Percentiles rank a stretch among this genome's conserved stretches.
Evolutionary conservation across 2,329 filamentous ascomycete species (phyloP).

Genomic region (Boeremia exigua): DNA sequence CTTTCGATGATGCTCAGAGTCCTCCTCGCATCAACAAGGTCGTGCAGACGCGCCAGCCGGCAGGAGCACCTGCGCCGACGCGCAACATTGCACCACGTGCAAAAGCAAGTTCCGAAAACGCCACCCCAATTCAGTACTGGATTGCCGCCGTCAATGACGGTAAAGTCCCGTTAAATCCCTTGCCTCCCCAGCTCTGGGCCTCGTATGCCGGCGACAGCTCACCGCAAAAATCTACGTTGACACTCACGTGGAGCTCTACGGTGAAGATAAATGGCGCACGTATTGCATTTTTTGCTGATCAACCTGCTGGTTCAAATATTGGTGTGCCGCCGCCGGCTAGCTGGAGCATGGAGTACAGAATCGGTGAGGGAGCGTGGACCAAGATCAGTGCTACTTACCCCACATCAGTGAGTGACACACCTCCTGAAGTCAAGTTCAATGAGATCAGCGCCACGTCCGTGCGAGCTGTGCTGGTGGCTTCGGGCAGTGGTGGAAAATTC

Average conservation of each 20-base stretch:
- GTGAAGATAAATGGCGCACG: not conserved
- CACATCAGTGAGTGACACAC: not conserved
- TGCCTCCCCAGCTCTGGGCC: not conserved
- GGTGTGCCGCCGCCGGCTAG: not conserved
- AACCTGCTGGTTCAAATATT: not conserved
- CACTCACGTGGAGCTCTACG: not conserved
- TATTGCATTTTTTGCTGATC: not conserved
- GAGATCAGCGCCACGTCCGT: not conserved
- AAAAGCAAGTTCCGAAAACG: not conserved
- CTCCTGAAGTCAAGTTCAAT: not conserved
- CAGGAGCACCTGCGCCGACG: not conserved
- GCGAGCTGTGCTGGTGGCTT: not conserved
- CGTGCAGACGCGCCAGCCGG: not conserved
- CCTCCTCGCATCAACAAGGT: not conserved
- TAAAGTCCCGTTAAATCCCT: not conserved
- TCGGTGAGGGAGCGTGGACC: not conserved
- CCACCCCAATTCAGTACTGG: not conserved
- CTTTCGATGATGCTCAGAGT: constrained; percentile 32
- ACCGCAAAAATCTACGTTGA: not conserved
- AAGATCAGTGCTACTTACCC: not conserved
- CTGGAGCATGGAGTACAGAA: not conserved
- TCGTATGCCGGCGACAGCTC: too few species aligned
- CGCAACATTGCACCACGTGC: not conserved
- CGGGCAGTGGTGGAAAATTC: not conserved
- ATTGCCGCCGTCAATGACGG: not conserved